A percentile compares a stretch with the other conserved stretches of the same genome.
Conservation (phyloP, 257 asterid species). For the Knoxia roxburghii region DNA sequence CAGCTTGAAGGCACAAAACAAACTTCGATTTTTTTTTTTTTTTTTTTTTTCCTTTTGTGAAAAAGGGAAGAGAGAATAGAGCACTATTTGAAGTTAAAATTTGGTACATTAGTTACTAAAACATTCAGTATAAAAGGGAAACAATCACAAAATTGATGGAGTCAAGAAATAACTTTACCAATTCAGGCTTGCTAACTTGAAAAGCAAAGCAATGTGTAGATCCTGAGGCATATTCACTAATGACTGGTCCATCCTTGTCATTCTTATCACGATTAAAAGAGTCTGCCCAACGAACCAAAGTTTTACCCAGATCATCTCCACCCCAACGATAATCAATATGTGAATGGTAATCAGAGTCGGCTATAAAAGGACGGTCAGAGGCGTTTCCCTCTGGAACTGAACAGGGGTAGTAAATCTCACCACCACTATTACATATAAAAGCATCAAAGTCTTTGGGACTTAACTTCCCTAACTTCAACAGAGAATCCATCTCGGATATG, state of each 20-base stretch:
- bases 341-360: constrained; percentile 54
- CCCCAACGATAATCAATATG: constrained; percentile 82
- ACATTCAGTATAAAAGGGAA: not conserved
- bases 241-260: constrained; percentile 31
- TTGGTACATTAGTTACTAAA: not conserved
- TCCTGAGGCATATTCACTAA: constrained; percentile 49
- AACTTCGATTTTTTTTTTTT: no score
- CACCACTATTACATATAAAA: constrained; percentile 65
- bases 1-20: not conserved
- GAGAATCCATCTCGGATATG: constrained; percentile 43
- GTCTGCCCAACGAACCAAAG: constrained; percentile 56
- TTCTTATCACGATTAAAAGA: constrained; percentile 40
- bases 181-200: constrained; percentile 37
- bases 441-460: constrained; percentile 59
- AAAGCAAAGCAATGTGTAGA: constrained; percentile 55
- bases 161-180: constrained; percentile 29
- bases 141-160: not conserved
- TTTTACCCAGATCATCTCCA: constrained; percentile 57
- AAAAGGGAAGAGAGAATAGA: not conserved
- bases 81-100: not conserved
- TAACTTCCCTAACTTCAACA: constrained; percentile 42
- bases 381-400: constrained; percentile 30
- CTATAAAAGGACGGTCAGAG: constrained; percentile 43
- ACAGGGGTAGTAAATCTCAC: constrained; percentile 62
- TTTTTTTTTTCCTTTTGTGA: not conserved